A percentile compares a stretch with the other conserved stretches of the same genome.
Conservation (phyloP, 768 basidiomycete species). For the Galerina marginata region DNA sequence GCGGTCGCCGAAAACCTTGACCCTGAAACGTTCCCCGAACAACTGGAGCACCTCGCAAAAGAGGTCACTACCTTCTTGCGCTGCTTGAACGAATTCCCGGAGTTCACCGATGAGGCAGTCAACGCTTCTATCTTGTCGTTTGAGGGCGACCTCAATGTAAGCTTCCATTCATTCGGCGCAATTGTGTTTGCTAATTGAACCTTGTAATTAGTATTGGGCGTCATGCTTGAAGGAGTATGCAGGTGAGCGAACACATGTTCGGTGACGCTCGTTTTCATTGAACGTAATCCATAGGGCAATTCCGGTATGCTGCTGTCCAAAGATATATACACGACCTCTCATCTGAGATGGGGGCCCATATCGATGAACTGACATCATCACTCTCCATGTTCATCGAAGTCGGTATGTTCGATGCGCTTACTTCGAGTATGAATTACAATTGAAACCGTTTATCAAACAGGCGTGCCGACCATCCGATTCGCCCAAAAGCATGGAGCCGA, state of each 20-base stretch:
- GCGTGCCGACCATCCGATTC: conserved; percentile 78
- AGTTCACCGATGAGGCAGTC: conserved; percentile 74
- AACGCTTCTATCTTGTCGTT: conserved; percentile 72
- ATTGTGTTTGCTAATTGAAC: conserved; percentile 4
- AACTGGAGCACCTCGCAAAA: conserved; percentile 65
- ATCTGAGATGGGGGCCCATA: conserved; percentile 77
- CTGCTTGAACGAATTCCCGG: conserved; percentile 79
- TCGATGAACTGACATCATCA: conserved; percentile 69
- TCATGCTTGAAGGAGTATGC: conserved; percentile 70
- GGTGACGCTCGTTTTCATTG: not conserved
- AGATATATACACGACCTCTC: conserved; percentile 76
- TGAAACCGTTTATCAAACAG: conserved; percentile 35
- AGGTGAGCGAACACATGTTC: conserved; percentile 40
- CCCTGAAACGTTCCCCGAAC: conserved; percentile 67
- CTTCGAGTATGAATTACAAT: not conserved
- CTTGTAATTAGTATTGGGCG: conserved; percentile 65
- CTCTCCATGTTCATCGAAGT: conserved; percentile 80
- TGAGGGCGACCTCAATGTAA: conserved; percentile 71
- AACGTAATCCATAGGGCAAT: conserved; percentile 55
- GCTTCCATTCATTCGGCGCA: conserved; percentile 14
- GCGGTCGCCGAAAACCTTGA: conserved; percentile 62
- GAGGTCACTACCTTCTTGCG: conserved; percentile 72
- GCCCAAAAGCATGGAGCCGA: conserved; percentile 74
- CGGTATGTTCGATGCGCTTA: conserved; percentile 44
- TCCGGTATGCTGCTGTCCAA: conserved; percentile 73